Percentiles rank a stretch among this genome's conserved stretches.
Evolutionary conservation across 768 basidiomycete species (phyloP).

Genomic region (Clitopilus passeckerianus): DNA sequence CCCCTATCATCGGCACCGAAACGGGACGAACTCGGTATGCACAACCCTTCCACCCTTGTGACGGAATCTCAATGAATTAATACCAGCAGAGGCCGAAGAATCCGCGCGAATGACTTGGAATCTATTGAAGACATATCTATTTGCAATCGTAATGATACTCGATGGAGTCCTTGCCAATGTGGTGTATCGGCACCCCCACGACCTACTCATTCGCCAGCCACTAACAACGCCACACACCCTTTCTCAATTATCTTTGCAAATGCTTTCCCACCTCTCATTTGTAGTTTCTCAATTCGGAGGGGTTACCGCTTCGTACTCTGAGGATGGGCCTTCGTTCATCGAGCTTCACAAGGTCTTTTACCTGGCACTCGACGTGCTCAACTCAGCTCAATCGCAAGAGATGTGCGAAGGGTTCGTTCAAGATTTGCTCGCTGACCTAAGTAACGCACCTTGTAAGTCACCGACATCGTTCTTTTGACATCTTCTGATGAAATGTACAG

Average conservation of each 20-base stretch:
- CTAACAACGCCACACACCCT: slow-evolving; percentile 26
- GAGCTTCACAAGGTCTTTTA: slow-evolving; percentile 77
- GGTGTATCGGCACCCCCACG: slow-evolving; percentile 43
- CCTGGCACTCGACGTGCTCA: slow-evolving; percentile 70
- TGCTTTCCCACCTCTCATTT: slow-evolving; percentile 66
- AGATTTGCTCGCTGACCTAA: slow-evolving; percentile 12
- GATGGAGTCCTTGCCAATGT: slow-evolving; percentile 55
- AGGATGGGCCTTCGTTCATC: slow-evolving; percentile 48
- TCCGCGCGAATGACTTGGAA: slow-evolving; percentile 55
- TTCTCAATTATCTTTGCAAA: slow-evolving; percentile 48
- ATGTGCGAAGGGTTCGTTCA: slow-evolving; percentile 28
- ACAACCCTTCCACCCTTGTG: background rate
- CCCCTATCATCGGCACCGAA: slow-evolving; percentile 26
- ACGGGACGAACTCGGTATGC: slow-evolving; percentile 27
- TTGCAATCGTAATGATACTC: slow-evolving; percentile 64
- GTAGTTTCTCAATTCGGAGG: slow-evolving; percentile 81
- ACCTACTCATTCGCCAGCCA: slow-evolving; percentile 9
- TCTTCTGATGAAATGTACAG: background rate
- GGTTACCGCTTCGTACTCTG: slow-evolving; percentile 40
- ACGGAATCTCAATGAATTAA: background rate
- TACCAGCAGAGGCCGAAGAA: slow-evolving; percentile 40
- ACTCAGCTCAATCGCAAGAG: slow-evolving; percentile 25
- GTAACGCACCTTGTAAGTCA: slow-evolving; percentile 8
- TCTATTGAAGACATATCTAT: slow-evolving; percentile 71
- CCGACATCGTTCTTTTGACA: background rate